A percentile compares a stretch with the other conserved stretches of the same genome.
phyloP scores from a whole-genome alignment of 495 filamentous ascomycete species.

The Niebla homalea region DNA sequence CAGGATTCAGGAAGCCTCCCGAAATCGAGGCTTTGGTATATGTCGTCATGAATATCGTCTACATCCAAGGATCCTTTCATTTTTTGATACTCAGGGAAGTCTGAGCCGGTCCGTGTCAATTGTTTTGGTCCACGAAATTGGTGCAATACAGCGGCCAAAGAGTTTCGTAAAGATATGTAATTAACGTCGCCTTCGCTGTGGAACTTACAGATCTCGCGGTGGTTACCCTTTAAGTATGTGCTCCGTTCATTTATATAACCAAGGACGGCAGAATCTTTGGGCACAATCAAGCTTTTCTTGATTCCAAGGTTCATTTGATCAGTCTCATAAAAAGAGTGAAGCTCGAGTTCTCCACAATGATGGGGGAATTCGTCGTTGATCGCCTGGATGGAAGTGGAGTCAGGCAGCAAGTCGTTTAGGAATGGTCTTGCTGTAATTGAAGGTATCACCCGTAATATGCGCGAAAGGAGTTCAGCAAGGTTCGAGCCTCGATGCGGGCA shows the following conservation, averaged over 20 bases:
- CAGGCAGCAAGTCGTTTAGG: constrained; percentile 16
- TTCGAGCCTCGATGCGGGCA: constrained; percentile 41
- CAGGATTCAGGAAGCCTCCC: constrained; percentile 23
- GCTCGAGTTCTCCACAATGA: constrained; percentile 9
- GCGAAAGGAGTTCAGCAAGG: constrained; percentile 28
- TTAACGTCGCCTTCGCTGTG: constrained; percentile 24
- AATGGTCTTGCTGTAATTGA: constrained; percentile 7
- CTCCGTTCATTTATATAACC: constrained; percentile 30
- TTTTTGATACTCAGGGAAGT: too few species aligned
- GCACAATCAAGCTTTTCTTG: constrained; percentile 22
- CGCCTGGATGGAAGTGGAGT: constrained; percentile 17
- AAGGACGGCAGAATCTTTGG: constrained; percentile 29
- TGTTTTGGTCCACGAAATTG: constrained; percentile 1
- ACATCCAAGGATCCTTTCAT: constrained; percentile 15
- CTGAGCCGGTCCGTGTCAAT: background rate
- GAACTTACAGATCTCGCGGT: constrained; percentile 36
- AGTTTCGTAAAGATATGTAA: constrained; percentile 28
- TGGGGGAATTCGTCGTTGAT: constrained; percentile 25
- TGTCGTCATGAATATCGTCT: constrained; percentile 19
- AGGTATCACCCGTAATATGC: constrained; percentile 20
- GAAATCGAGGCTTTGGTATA: constrained; percentile 23
- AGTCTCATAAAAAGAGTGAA: constrained; percentile 31
- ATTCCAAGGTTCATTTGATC: constrained; percentile 15
- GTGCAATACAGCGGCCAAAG: constrained; percentile 16
- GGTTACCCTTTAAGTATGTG: constrained; percentile 30